phyloP scores from a whole-genome alignment of 495 filamentous ascomycete genomes.

The Penicillium ucsense region DNA sequence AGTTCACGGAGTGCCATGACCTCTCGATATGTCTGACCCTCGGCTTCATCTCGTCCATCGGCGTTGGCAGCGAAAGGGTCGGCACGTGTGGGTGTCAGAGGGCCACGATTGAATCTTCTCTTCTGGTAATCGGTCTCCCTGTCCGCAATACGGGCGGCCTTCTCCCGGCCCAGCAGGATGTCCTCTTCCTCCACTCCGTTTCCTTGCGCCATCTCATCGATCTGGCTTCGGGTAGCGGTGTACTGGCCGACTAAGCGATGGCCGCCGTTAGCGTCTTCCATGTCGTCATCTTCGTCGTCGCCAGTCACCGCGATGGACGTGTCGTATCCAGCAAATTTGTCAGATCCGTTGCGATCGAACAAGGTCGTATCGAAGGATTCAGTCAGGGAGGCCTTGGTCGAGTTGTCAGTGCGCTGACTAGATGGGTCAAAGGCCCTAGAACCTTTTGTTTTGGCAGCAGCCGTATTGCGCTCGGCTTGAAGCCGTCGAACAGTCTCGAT shows the following conservation, averaged over 20 bases:
- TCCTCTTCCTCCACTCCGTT: constrained; percentile 87
- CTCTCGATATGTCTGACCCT: constrained; percentile 76
- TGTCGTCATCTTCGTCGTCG: constrained; percentile 61
- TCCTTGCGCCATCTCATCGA: constrained; percentile 87
- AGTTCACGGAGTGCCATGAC: constrained; percentile 87
- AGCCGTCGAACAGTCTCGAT: constrained; percentile 75
- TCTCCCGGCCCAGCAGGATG: constrained; percentile 75
- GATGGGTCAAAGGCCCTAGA: constrained; percentile 78
- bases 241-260: constrained; percentile 90
- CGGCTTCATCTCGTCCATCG: constrained; percentile 54
- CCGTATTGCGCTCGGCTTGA: constrained; percentile 87
- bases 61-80: constrained; percentile 77
- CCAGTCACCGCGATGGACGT: constrained; percentile 74
- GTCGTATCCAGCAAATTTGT: constrained; percentile 89
- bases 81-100: constrained; percentile 74
- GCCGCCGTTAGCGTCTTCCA: constrained; percentile 63
- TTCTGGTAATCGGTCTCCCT: constrained; percentile 98
- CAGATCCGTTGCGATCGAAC: constrained; percentile 70
- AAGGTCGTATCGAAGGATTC: constrained; percentile 90
- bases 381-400: constrained; percentile 89
- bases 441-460: constrained; percentile 72
- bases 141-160: constrained; percentile 79
- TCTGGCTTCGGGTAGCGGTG: constrained; percentile 80
- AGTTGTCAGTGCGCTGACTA: constrained; percentile 79
- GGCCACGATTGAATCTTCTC: constrained; percentile 73